Evolutionary conservation across 164 flowering plant species (phyloP), one percentile per base, ranked within the genome.

Genomic region (Annona squamosa): DNA sequence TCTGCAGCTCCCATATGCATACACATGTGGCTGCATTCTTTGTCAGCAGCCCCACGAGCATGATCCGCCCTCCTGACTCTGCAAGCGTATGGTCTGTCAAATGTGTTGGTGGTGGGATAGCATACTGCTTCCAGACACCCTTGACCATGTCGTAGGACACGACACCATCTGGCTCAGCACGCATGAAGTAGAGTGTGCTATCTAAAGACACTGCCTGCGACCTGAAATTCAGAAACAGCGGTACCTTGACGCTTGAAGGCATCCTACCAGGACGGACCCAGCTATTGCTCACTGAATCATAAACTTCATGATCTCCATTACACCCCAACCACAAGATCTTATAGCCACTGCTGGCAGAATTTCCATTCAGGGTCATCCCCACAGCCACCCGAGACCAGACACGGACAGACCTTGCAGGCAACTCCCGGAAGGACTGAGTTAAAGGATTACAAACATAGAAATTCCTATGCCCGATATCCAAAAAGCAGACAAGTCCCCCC

Each of bases 1-100:
- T 93, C 86, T 93, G 97, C 83, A 95, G 90, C 91, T 95, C 99
- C 99, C 98, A 95, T 80, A 95, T 85, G 87, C 92, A 95, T 26
- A 93, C 97, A 67, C 99, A 93, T 1, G 98, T 95, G 78, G 97
- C 99, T 0, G 98, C 99, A 77, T 91, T 91, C 82, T 90, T 95
- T 0, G 90, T 87, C 78, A 91, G 87, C 84, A 95, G 74, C 71
- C 99, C 98, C 78, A 91, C 98, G 0, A 95, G 94, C 89, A 93
- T 82, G 77, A 95, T 79, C 76, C 84, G 82, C 10, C 96, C 97
- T 62, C 83, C 84, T 70, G 87, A 87, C 81, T 90, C 93, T 4
- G 96, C 99, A 19, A 95, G 90, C 7, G 90, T 82, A 77, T 88
- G 86, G 79, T 93, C 97, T 7, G 86, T 84, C 77, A 88, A 72